Base-by-base conservation (phyloP, 192 early-diverging fungal genomes). In the Jimgerdemannia flammicorona region DNA sequence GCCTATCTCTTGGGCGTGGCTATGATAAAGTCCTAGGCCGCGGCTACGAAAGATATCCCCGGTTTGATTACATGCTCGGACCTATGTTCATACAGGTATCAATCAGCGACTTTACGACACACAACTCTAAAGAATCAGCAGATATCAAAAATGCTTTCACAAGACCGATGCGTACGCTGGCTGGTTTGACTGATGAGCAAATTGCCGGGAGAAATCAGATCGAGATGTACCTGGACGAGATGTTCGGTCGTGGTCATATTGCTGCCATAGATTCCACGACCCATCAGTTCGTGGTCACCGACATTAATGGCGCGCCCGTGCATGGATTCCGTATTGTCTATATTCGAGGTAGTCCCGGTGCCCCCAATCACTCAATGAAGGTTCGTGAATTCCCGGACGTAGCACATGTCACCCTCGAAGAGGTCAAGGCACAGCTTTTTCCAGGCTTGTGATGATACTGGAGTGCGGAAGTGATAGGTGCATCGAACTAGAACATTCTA, bases 31-130 rank as follows among this genome's bases (percentile, higher is more conserved):
- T 29, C 29, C 49, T 59, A 14, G 8, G 6, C 44, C 76, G 74
- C 20, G 70, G 73, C 71, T 79, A 66, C 44, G 11, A 71, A 40
- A 59, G 66, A 66, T 80, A 79, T 72, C 76, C 76, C 71, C 76
- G 70, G 44, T 83, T 83, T 80, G 76, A 75, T 71, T 79, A 67
- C 71, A 74, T 80, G 8, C 71, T 78, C 65, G 73, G 81, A 72
- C 70, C 72, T 54, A 64, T 77, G 71, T 71, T 79, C 67, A 77
- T 79, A 66, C 78, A 80, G 20, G 70, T 67, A 69, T 83, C 78
- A 29, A 49, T 79, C 17, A 75, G 67, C 68, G 71, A 79, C 18
- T 83, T 83, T 70, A 76, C 43, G 59, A 14, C 4, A 40, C 81
- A 82, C 73, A 76, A 79, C 44, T 69, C 29, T 40, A 54, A 20